Percentiles rank a stretch among this genome's conserved stretches.
phyloP scores from a whole-genome alignment of 768 basidiomycete species.

The Melanogaster broomeanus region DNA sequence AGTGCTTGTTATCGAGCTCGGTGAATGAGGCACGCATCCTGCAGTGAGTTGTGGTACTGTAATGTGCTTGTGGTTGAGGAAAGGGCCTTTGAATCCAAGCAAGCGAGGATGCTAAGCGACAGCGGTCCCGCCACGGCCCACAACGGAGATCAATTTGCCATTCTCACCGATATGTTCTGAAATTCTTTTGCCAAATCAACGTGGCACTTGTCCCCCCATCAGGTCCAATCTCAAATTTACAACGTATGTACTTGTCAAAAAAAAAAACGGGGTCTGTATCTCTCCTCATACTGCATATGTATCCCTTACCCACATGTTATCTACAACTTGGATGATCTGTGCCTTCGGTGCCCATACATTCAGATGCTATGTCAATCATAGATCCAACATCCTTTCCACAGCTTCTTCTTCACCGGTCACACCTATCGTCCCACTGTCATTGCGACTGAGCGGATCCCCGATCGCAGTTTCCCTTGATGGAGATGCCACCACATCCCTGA shows the following conservation, averaged over 20 bases:
- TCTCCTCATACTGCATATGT: too few relatives aligned
- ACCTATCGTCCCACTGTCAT: neutral
- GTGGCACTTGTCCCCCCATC: too few relatives aligned
- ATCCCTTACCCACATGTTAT: neutral
- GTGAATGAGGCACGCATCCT: conserved; percentile 50
- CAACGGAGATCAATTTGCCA: too few relatives aligned
- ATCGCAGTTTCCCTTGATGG: neutral
- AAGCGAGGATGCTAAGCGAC: neutral
- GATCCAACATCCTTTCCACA: conserved; percentile 22
- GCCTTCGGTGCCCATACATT: neutral
- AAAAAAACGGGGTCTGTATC: neutral
- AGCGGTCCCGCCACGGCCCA: too few relatives aligned
- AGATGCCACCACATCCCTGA: neutral
- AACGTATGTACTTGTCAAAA: neutral
- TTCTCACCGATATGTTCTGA: too few relatives aligned
- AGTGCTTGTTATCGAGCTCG: conserved; percentile 31
- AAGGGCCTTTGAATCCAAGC: conserved; percentile 10
- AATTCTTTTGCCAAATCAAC: neutral
- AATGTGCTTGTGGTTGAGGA: conserved; percentile 3
- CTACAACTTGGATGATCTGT: too few relatives aligned
- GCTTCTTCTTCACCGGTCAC: conserved; percentile 19
- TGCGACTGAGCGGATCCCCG: neutral
- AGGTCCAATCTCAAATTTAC: too few relatives aligned
- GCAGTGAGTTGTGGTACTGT: conserved; percentile 11
- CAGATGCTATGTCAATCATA: neutral